These are phyloP conservation scores for Penstemon eatonii DNA, from an alignment of 257 asterid species.

Conservation along the genomic window DNA sequence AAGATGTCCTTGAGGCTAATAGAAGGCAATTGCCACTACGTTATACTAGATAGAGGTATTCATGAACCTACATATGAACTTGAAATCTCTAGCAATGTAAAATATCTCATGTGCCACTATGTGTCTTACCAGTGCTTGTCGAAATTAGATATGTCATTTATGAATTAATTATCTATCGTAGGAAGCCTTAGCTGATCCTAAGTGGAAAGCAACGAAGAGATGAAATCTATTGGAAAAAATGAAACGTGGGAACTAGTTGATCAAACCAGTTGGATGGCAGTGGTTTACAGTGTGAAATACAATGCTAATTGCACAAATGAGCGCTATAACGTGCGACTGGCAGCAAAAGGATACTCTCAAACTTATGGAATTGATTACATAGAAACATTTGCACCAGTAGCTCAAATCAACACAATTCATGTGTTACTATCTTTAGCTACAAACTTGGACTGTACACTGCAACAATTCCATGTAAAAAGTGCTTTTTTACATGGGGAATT, in stretches of 20 bases:
- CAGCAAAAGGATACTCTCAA: not conserved
- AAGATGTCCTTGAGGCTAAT: not conserved
- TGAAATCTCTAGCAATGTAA: not conserved
- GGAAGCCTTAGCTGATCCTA: not conserved
- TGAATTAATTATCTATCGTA: conserved; percentile 4
- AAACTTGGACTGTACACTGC: too few species aligned
- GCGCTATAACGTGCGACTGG: too few species aligned
- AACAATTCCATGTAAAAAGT: too few species aligned
- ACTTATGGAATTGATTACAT: not conserved
- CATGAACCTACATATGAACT: conserved; percentile 3
- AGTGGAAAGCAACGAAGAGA: not conserved
- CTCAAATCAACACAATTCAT: not conserved
- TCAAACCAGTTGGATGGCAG: not conserved
- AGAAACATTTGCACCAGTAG: not conserved
- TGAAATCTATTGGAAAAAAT: not conserved
- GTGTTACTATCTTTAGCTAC: too few species aligned
- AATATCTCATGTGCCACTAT: conserved; percentile 5
- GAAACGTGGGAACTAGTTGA: not conserved
- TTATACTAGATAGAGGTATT: not conserved
- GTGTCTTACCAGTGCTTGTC: not conserved
- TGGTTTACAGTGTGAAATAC: not conserved
- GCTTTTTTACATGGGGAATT: too few species aligned
- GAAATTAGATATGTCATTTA: not conserved
- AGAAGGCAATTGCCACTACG: not conserved
- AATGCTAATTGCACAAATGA: not conserved